Evolutionary conservation across 768 basidiomycete species (phyloP).

Genomic region (Cubamyces lactineus): DNA sequence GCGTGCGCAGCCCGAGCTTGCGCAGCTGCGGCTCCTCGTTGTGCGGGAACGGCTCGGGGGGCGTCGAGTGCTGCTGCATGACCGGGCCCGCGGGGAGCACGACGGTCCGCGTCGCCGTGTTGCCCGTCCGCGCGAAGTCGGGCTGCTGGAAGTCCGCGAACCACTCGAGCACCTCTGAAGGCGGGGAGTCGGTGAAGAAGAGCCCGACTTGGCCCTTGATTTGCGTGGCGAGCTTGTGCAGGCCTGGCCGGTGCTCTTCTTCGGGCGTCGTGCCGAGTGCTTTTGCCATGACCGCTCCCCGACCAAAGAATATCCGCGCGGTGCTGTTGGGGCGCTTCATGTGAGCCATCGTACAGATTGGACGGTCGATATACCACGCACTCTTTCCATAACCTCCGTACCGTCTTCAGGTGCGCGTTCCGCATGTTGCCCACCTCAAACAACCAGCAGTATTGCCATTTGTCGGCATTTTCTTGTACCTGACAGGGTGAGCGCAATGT

Average conservation of each 20-base stretch:
- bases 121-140: conserved; percentile 91
- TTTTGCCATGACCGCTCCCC: conserved; percentile 91
- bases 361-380: conserved; percentile 41
- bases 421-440: conserved; percentile 96
- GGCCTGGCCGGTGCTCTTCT: conserved; percentile 80
- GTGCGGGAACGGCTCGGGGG: conserved; percentile 90
- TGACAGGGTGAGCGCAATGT: conserved; percentile 35
- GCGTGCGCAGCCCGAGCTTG: conserved; percentile 85
- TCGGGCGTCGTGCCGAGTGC: conserved; percentile 87
- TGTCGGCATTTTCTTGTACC: conserved; percentile 83
- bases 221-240: conserved; percentile 84
- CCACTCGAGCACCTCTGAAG: conserved; percentile 93
- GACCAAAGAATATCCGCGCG: conserved; percentile 89
- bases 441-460: conserved; percentile 95
- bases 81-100: conserved; percentile 83
- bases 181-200: conserved; percentile 87
- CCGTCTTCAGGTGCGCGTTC: conserved; percentile 91
- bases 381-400: conserved; percentile 94
- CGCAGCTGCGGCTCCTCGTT: conserved; percentile 97
- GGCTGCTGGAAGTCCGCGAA: conserved; percentile 87
- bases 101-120: conserved; percentile 73
- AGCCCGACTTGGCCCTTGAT: conserved; percentile 95
- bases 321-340: conserved; percentile 50
- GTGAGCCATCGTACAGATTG: not conserved
- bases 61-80: conserved; percentile 77